Conservation (phyloP, 2,329 filamentous ascomycete species). For the Raffaelea arxii region DNA sequence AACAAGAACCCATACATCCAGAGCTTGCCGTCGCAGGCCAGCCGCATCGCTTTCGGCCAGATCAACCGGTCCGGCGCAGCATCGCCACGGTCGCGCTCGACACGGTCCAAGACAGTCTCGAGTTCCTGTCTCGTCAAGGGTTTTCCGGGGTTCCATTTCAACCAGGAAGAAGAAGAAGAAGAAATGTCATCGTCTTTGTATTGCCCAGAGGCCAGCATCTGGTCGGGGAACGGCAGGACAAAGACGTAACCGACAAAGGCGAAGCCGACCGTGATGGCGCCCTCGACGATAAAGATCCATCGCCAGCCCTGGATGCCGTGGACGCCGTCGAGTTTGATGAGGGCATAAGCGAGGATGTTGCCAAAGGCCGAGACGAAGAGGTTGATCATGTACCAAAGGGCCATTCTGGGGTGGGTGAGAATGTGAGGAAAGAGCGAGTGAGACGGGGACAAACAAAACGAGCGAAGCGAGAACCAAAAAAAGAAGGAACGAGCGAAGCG, state of each 20-base stretch:
- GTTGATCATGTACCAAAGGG: slow-evolving; percentile 21
- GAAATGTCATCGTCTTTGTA: background rate
- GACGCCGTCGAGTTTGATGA: slow-evolving; percentile 30
- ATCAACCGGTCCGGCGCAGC: slow-evolving; percentile 43
- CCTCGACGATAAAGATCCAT: slow-evolving; percentile 31
- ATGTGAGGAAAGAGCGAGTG: too few relatives aligned
- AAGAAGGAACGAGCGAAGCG: too few relatives aligned
- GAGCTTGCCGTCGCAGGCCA: slow-evolving; percentile 42
- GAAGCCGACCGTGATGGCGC: slow-evolving; percentile 6
- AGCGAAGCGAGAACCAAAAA: too few relatives aligned
- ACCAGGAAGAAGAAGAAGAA: too few relatives aligned
- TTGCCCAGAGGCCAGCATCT: slow-evolving; percentile 1
- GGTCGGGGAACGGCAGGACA: slow-evolving; percentile 7
- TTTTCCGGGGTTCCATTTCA: background rate
- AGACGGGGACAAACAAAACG: too few relatives aligned
- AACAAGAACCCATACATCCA: slow-evolving; percentile 53
- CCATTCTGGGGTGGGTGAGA: too few relatives aligned
- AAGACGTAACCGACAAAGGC: slow-evolving; percentile 3
- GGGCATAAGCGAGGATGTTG: slow-evolving; percentile 15
- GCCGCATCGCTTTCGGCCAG: slow-evolving; percentile 32
- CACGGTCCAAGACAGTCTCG: slow-evolving; percentile 40
- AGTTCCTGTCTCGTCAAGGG: slow-evolving; percentile 29
- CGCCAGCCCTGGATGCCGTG: slow-evolving; percentile 35
- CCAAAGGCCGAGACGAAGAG: slow-evolving; percentile 19
- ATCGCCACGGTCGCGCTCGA: slow-evolving; percentile 49